Conservation (phyloP, 2,329 filamentous ascomycete species). For the Aspergillus sp. region DNA sequence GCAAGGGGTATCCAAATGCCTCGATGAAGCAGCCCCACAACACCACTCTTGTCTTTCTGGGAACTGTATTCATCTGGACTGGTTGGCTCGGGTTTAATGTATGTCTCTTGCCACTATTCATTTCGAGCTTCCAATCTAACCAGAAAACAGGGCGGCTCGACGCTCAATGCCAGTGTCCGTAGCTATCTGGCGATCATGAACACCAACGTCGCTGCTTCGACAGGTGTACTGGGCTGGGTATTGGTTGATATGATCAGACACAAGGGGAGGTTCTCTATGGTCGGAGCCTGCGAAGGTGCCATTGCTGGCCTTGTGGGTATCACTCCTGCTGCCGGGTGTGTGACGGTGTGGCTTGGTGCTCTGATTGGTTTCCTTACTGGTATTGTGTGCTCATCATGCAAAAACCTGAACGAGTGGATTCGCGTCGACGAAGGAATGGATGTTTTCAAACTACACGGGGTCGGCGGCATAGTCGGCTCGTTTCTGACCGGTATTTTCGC, state of each 20-base stretch:
- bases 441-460: conserved; percentile 60
- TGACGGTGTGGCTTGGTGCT: conserved; percentile 54
- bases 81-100: conserved; percentile 60
- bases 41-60: conserved; percentile 70
- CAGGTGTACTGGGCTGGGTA: conserved; percentile 56
- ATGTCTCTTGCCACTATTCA: conserved; percentile 1
- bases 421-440: conserved; percentile 59
- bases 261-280: conserved; percentile 54
- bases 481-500: conserved; percentile 61
- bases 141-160: conserved; percentile 47
- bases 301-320: conserved; percentile 63
- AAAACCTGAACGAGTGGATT: conserved; percentile 55
- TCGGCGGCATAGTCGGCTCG: conserved; percentile 58
- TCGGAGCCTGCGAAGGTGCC: conserved; percentile 58
- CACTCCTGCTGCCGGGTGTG: conserved; percentile 56
- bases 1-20: conserved; percentile 54
- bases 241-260: conserved; percentile 54
- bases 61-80: conserved; percentile 54
- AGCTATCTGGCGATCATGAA: conserved; percentile 58
- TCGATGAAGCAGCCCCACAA: conserved; percentile 64
- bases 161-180: conserved; percentile 54
- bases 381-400: conserved; percentile 49
- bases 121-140: background rate
- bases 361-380: conserved; percentile 58
- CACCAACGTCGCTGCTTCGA: conserved; percentile 57